Evolutionary conservation across 768 basidiomycete species (phyloP).

Genomic region (Lentinula raphanica): DNA sequence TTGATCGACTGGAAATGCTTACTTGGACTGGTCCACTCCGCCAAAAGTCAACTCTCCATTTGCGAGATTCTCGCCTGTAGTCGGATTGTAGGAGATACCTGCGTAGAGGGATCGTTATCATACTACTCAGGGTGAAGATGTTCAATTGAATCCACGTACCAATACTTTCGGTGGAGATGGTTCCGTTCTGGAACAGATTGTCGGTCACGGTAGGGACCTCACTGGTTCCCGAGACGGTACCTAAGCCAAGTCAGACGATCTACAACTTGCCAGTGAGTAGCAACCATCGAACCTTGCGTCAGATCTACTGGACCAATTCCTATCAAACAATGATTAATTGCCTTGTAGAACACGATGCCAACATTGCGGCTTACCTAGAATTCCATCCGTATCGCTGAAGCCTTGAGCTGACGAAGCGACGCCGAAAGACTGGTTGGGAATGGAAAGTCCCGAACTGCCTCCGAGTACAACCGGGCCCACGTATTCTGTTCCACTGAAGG

Average conservation of each 20-base stretch:
- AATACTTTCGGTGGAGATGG: conserved; percentile 39
- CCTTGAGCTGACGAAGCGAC: conserved; percentile 39
- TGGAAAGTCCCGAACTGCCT: conserved; percentile 25
- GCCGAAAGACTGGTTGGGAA: conserved; percentile 43
- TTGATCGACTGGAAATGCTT: conserved; percentile 17
- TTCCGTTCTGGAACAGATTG: conserved; percentile 45
- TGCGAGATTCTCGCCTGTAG: conserved; percentile 25
- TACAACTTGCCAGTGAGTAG: too few species aligned
- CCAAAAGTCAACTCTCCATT: conserved; percentile 59
- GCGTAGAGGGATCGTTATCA: conserved; percentile 23
- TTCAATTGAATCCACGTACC: conserved; percentile 28
- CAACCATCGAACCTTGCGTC: conserved; percentile 24
- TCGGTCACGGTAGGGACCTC: conserved; percentile 53
- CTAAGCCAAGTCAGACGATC: background rate
- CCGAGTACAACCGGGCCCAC: conserved; percentile 7
- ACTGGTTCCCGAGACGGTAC: conserved; percentile 34
- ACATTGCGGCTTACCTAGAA: conserved; percentile 35
- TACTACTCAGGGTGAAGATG: background rate
- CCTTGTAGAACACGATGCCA: background rate
- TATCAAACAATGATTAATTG: background rate
- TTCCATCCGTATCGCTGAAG: conserved; percentile 46
- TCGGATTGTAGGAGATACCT: conserved; percentile 42
- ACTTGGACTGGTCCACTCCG: conserved; percentile 43
- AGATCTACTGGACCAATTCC: conserved; percentile 50
- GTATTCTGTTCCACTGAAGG: conserved; percentile 51